Evolutionary conservation across 2,329 filamentous ascomycete species (phyloP).

Genomic region (Xylariales sp.): DNA sequence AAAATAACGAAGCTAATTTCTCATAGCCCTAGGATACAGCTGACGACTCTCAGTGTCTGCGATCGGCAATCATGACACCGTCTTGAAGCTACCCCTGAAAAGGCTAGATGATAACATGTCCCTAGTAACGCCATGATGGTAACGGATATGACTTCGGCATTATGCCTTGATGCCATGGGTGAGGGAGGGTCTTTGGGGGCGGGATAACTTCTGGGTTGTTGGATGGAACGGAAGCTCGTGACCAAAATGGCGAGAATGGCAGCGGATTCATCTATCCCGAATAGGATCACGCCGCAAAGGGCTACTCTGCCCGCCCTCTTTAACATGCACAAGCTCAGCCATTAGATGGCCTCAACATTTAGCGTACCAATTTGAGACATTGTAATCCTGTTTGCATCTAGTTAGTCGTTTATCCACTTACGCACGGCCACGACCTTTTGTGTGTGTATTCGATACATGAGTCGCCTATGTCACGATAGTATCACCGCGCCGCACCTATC

Average conservation of each 20-base stretch:
- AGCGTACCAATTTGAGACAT: background rate
- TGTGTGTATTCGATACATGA: no score
- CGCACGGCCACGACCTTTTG: no score
- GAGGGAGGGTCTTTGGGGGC: background rate
- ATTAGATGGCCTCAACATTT: background rate
- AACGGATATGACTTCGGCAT: background rate
- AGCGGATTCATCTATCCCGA: background rate
- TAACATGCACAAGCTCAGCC: background rate
- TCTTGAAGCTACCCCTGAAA: background rate
- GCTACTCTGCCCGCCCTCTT: no score
- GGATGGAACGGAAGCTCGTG: background rate
- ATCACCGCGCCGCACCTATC: no score
- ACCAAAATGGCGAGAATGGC: background rate
- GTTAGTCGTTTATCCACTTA: no score
- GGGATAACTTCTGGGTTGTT: background rate
- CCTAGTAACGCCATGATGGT: background rate
- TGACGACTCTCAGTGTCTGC: background rate
- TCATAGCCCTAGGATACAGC: background rate
- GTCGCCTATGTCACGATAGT: no score
- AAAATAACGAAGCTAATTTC: conserved; percentile 17
- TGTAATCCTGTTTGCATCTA: no score
- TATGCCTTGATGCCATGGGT: background rate
- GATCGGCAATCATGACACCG: background rate
- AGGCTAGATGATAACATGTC: background rate
- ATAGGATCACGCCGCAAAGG: background rate